Conservation (phyloP, 192 early-diverging fungal genomes). For the Coemansia sp. region DNA sequence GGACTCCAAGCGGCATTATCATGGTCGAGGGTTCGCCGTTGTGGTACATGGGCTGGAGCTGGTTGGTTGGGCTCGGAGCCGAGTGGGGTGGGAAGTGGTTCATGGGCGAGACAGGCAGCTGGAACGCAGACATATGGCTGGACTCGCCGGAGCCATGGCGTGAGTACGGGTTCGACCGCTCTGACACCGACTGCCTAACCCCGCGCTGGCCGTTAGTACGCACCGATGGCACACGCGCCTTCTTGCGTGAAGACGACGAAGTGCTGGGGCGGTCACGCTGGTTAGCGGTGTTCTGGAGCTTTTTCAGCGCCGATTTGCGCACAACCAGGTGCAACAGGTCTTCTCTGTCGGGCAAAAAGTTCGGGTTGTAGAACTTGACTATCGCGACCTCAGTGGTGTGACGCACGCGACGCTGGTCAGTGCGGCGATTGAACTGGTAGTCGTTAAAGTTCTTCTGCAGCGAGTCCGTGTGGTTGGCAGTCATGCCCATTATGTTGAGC, state of each 20-base stretch:
- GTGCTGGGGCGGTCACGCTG: conserved; percentile 20
- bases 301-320: conserved; percentile 53
- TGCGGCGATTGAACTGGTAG: conserved; percentile 51
- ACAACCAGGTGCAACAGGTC: conserved; percentile 41
- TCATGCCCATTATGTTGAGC: conserved; percentile 53
- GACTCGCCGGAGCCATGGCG: conserved; percentile 17
- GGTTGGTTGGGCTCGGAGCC: not conserved
- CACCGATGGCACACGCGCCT: conserved; percentile 24
- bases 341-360: conserved; percentile 41
- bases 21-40: conserved; percentile 14
- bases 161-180: conserved; percentile 43
- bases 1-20: conserved; percentile 35
- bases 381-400: conserved; percentile 45
- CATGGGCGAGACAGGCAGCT: conserved; percentile 22
- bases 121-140: conserved; percentile 21
- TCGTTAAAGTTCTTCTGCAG: conserved; percentile 58
- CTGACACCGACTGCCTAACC: conserved; percentile 29
- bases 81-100: conserved; percentile 27
- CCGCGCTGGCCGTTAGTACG: conserved; percentile 28
- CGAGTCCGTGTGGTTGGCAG: conserved; percentile 51
- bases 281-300: conserved; percentile 21
- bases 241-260: conserved; percentile 22
- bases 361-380: conserved; percentile 48
- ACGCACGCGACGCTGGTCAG: conserved; percentile 53
- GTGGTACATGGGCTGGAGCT: conserved; percentile 17